Conservation (phyloP, 1,139 yeast genomes). For the Pichia sp. region DNA sequence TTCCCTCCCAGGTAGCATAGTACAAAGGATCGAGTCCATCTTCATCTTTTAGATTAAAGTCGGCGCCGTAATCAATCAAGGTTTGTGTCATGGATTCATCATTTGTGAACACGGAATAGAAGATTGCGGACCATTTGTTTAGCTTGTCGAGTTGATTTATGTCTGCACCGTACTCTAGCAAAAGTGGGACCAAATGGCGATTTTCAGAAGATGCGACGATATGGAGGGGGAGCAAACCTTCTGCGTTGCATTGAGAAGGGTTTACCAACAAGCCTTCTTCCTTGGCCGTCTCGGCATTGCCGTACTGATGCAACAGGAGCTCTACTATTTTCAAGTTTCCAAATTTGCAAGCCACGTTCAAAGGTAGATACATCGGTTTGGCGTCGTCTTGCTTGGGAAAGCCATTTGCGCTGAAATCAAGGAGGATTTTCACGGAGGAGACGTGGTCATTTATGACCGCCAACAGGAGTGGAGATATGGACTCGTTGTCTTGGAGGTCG, state of each 20-base stretch:
- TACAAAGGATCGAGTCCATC: slow-evolving; percentile 80
- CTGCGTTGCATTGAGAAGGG: slow-evolving; percentile 61
- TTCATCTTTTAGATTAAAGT: slow-evolving; percentile 69
- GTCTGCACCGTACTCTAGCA: slow-evolving; percentile 71
- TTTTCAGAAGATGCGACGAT: slow-evolving; percentile 86
- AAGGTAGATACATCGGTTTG: slow-evolving; percentile 66
- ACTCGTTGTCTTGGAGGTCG: slow-evolving; percentile 62
- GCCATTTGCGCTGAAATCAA: slow-evolving; percentile 49
- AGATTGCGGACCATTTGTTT: slow-evolving; percentile 91
- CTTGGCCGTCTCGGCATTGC: slow-evolving; percentile 30
- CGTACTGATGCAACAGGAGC: slow-evolving; percentile 45
- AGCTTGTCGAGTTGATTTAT: slow-evolving; percentile 77
- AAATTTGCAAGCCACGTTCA: slow-evolving; percentile 83
- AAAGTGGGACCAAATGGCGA: slow-evolving; percentile 57
- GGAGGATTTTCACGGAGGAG: slow-evolving; percentile 48
- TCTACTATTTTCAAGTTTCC: slow-evolving; percentile 74
- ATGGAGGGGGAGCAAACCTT: slow-evolving; percentile 85
- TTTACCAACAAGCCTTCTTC: slow-evolving; percentile 31
- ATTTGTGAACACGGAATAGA: slow-evolving; percentile 87
- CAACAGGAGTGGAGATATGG: slow-evolving; percentile 75
- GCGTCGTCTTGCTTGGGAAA: slow-evolving; percentile 49
- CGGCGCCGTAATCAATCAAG: slow-evolving; percentile 69
- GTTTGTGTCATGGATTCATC: slow-evolving; percentile 67
- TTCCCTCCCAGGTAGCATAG: slow-evolving; percentile 94
- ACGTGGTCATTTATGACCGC: slow-evolving; percentile 71